Evolutionary conservation across 768 basidiomycete species (phyloP).

Genomic region (Mycena capillaripes): DNA sequence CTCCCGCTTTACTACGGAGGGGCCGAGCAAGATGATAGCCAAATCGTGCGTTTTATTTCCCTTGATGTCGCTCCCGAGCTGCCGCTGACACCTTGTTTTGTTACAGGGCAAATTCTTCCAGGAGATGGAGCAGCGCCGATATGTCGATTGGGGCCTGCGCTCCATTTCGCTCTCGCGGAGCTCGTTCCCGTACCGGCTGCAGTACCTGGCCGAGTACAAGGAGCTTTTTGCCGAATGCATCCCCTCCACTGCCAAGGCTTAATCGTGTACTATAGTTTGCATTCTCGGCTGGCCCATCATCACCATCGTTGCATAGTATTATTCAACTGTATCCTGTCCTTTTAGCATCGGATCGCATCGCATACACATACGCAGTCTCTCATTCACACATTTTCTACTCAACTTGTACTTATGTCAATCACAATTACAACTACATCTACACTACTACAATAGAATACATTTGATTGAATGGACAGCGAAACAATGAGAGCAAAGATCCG

Average conservation of each 20-base stretch:
- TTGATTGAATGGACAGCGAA: background rate
- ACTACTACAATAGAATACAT: background rate
- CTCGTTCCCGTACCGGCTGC: constrained; percentile 46
- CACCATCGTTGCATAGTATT: no score
- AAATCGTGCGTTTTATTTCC: constrained; percentile 36
- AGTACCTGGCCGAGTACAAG: constrained; percentile 47
- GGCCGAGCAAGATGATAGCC: constrained; percentile 39
- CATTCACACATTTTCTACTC: background rate
- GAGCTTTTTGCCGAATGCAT: constrained; percentile 51
- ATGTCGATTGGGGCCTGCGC: constrained; percentile 50
- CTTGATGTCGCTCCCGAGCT: background rate
- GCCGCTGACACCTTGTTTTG: background rate
- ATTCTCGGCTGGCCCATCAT: background rate
- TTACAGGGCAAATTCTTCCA: constrained; percentile 47
- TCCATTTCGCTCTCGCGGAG: constrained; percentile 50
- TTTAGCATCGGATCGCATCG: background rate
- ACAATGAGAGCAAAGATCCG: no score
- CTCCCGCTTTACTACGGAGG: constrained; percentile 25
- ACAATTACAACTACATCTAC: background rate
- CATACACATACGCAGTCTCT: background rate
- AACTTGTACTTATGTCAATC: background rate
- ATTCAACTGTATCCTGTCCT: constrained; percentile 2
- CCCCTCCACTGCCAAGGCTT: constrained; percentile 37
- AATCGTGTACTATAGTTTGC: background rate
- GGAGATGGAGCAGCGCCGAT: constrained; percentile 50